Evolutionary conservation across 306 rosid species (phyloP).

Genomic region (Amphicarpaea edgeworthii): DNA sequence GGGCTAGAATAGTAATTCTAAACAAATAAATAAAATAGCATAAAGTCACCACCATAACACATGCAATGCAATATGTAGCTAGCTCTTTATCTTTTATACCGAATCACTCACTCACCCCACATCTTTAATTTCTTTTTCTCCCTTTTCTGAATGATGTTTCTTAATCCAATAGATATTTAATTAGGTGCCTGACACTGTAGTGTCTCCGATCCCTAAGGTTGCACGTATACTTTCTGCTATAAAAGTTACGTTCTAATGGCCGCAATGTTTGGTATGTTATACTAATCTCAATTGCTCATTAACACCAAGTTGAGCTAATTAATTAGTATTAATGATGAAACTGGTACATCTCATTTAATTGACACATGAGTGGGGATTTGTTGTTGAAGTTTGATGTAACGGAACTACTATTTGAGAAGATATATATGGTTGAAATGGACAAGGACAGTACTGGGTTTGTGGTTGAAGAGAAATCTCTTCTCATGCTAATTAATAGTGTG

Average conservation of each 20-base stretch:
- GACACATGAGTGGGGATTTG: not conserved
- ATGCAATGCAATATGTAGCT: too few species aligned
- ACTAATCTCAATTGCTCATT: not conserved
- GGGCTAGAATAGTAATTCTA: conserved; percentile 2
- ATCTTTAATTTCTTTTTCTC: too few species aligned
- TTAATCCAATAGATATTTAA: not conserved
- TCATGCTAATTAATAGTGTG: not conserved
- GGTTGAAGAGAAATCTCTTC: not conserved
- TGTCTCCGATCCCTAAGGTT: not conserved
- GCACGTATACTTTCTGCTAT: not conserved
- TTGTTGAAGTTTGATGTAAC: not conserved
- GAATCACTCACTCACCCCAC: conserved; percentile 14
- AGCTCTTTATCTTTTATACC: conserved; percentile 4
- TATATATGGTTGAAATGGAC: not conserved
- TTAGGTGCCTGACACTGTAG: not conserved
- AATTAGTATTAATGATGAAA: not conserved
- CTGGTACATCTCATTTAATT: not conserved
- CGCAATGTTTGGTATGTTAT: not conserved
- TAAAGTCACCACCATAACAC: conserved; percentile 4
- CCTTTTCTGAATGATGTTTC: not conserved
- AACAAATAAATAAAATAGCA: not conserved
- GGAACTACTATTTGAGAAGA: not conserved
- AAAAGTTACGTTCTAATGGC: not conserved
- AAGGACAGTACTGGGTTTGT: not conserved
- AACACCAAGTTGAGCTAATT: not conserved